Evolutionary conservation across 306 rosid genomes (phyloP).

Genomic region (Corylus avellana): DNA sequence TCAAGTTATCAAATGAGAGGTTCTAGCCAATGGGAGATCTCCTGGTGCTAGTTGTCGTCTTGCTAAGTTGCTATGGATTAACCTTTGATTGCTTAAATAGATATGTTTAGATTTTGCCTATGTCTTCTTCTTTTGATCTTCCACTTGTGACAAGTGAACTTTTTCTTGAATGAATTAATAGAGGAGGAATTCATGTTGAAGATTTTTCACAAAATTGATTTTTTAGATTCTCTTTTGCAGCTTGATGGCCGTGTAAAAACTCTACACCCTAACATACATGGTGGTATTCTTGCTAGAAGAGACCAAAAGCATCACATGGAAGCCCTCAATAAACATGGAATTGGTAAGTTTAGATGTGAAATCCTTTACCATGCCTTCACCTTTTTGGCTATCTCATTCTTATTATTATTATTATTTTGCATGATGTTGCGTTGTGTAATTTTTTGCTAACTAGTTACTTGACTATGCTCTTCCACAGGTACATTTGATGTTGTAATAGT

Average conservation of each 20-base stretch:
- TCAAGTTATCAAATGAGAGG: not conserved
- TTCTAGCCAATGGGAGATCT: not conserved
- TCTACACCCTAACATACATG: constrained; percentile 85
- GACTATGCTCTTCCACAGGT: constrained; percentile 46
- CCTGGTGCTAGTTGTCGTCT: not conserved
- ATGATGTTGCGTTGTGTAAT: not conserved
- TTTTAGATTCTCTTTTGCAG: constrained; percentile 42
- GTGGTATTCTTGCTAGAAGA: constrained; percentile 96
- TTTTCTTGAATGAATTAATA: not conserved
- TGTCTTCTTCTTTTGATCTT: not conserved
- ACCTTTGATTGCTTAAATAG: not conserved
- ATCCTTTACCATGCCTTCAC: not conserved
- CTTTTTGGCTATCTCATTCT: not conserved
- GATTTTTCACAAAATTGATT: constrained; percentile 16
- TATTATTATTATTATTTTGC: not conserved
- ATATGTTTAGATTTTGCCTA: not conserved
- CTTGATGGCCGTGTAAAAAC: constrained; percentile 98
- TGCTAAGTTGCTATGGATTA: not conserved
- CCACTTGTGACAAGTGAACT: not conserved
- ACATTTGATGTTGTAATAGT: constrained; percentile 94
- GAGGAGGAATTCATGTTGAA: not conserved
- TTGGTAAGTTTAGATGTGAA: constrained; percentile 53
- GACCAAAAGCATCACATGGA: constrained; percentile 85
- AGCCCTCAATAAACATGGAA: constrained; percentile 76
- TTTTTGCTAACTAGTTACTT: not conserved